A percentile compares a stretch with the other conserved stretches of the same genome.
These are phyloP conservation scores for Fomitopsis serialis DNA, from an alignment of 768 basidiomycete genomes.

Conservation along the genomic window DNA sequence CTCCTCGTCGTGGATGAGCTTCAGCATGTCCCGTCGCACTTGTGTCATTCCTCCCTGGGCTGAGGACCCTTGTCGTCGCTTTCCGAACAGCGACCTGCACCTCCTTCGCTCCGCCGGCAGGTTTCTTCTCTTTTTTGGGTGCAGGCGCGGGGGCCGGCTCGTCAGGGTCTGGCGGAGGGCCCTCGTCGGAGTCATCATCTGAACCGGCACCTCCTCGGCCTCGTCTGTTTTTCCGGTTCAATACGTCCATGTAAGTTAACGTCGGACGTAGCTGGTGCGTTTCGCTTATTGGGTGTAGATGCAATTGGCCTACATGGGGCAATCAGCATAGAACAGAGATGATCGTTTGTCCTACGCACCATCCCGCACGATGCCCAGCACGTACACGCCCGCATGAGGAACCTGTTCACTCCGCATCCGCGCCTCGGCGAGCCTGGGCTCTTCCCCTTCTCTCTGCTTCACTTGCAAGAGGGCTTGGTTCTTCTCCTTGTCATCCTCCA, in stretches of 20 bases:
- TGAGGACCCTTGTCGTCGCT: conserved; percentile 51
- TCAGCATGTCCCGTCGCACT: conserved; percentile 72
- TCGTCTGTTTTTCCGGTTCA: conserved; percentile 59
- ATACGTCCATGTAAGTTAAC: conserved; percentile 71
- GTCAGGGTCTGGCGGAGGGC: conserved; percentile 76
- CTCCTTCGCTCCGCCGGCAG: conserved; percentile 58
- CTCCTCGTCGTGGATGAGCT: conserved; percentile 67
- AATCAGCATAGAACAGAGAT: background rate
- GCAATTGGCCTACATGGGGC: conserved; percentile 49
- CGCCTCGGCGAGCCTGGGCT: conserved; percentile 62
- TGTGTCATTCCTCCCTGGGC: conserved; percentile 62
- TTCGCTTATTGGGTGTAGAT: conserved; percentile 74
- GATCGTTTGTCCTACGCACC: conserved; percentile 37
- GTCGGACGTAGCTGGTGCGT: conserved; percentile 82
- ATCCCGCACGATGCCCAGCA: conserved; percentile 72
- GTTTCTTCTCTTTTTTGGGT: conserved; percentile 56
- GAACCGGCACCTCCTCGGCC: conserved; percentile 40
- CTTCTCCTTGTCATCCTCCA: conserved; percentile 75
- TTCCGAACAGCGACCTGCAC: conserved; percentile 74
- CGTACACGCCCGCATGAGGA: conserved; percentile 56
- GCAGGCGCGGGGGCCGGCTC: conserved; percentile 45
- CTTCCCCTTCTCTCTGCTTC: conserved; percentile 44
- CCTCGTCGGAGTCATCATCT: conserved; percentile 75
- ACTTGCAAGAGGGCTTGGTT: conserved; percentile 49
- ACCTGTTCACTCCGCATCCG: conserved; percentile 72